Evolutionary conservation across 2,329 filamentous ascomycete genomes (phyloP), one percentile per base, ranked within the genome.

Genomic region (Helicocarpus griseus): DNA sequence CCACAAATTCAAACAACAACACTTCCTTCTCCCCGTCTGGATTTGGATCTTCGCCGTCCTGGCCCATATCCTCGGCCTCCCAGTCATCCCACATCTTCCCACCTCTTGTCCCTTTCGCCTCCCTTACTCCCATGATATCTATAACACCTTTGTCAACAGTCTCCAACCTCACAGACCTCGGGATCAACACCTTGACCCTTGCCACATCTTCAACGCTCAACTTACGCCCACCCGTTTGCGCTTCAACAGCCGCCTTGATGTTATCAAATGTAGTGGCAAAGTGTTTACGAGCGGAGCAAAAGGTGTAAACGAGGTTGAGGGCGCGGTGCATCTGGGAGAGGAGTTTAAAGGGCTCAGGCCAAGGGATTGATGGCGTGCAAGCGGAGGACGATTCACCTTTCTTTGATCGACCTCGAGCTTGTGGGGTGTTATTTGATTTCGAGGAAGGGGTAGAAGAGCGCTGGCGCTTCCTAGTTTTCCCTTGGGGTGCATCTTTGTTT

Each of bases 261-360:
- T 86, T 95, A 14, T 93, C 86, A 58, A 96, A 89, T 0, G 91
- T 96, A 0, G 93, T 97, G 0, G 87, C 83, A 26, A 97, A 77
- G 61, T 97, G 87, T 65, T 95, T 96, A 43, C 93, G 83, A 1
- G 91, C 91, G 64, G 84, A 93, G 71, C 89, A 95, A 64, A 98
- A 97, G 0, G 93, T 97, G 61, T 89, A 95, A 0, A 97, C 89
- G 1, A 97, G 72, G 60, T 95, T 98, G 54, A 98, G 72, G 1
- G 93, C 91, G 54, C 83, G 80, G 65, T 97, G 87, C 0, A 84
- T 86, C 65, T 84, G 83, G 24, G 85, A 82, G 7, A 97, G 76
- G 39, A 76, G 73, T 52, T 81, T 84, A 66, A 97, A 87, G 43
- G 78, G 74, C 1, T 80, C 76, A 0, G 90, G 89, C 89, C 91